These are phyloP conservation scores for Exophiala bonariae DNA, from an alignment of 2,329 filamentous ascomycete genomes.

Conservation along the genomic window DNA sequence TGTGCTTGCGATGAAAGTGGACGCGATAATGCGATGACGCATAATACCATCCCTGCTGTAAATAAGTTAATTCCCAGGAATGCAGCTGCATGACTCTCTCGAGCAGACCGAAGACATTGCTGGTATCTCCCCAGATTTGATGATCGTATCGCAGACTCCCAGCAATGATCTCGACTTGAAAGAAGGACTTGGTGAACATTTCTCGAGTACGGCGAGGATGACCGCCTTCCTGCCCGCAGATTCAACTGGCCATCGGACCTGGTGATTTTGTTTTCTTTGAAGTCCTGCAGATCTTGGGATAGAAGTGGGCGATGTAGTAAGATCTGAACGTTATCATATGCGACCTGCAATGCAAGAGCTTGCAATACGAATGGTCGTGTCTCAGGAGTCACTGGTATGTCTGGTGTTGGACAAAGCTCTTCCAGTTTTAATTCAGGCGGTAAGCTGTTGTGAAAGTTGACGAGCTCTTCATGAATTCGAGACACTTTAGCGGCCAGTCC, in stretches of 20 bases:
- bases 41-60: constrained; percentile 46
- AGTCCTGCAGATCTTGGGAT: constrained; percentile 24
- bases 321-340: constrained; percentile 45
- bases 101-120: constrained; percentile 29
- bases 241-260: not conserved
- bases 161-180: constrained; percentile 16
- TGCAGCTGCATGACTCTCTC: constrained; percentile 44
- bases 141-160: constrained; percentile 19
- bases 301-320: constrained; percentile 45
- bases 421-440: constrained; percentile 9
- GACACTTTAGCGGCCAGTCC: not conserved
- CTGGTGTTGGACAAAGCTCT: constrained; percentile 10
- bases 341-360: constrained; percentile 44
- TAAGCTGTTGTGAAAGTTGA: not conserved
- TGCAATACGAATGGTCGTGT: constrained; percentile 33
- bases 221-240: not conserved
- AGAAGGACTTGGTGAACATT: constrained; percentile 15
- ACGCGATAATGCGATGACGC: constrained; percentile 43
- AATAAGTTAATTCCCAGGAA: constrained; percentile 49
- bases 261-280: constrained; percentile 5
- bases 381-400: constrained; percentile 8
- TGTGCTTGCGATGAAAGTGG: constrained; percentile 45
- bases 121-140: constrained; percentile 17
- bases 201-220: not conserved
- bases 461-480: not conserved